These are phyloP conservation scores for Chaetomium globosum DNA, from an alignment of 2,329 filamentous ascomycete genomes.

Conservation along the genomic window DNA sequence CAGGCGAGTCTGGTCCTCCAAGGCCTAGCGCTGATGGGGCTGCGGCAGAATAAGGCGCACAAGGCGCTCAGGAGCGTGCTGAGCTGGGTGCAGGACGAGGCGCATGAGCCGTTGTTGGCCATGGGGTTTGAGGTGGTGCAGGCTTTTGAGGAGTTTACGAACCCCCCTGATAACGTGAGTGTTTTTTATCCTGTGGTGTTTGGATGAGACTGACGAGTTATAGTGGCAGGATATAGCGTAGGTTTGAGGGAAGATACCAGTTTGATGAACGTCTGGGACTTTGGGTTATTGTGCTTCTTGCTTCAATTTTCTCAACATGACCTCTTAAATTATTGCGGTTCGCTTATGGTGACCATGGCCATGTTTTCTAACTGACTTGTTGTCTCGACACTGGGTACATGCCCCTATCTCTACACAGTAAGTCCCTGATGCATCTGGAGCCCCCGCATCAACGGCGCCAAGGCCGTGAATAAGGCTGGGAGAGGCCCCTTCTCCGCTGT, in stretches of 20 bases:
- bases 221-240: constrained; percentile 33
- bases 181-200: neutral
- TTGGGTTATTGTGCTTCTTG: neutral
- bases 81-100: constrained; percentile 77
- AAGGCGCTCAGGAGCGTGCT: constrained; percentile 73
- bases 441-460: constrained; percentile 4
- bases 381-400: too few species aligned
- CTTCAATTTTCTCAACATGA: neutral
- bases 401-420: too few species aligned
- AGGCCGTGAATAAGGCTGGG: constrained; percentile 1
- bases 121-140: constrained; percentile 82
- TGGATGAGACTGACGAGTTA: constrained; percentile 17
- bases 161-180: constrained; percentile 59
- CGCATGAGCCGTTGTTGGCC: constrained; percentile 70
- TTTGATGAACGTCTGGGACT: neutral
- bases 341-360: neutral
- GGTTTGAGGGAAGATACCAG: neutral
- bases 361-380: too few species aligned
- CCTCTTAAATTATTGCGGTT: neutral
- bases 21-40: constrained; percentile 76
- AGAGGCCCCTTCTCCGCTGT: constrained; percentile 7
- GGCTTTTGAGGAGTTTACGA: constrained; percentile 78
- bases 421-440: too few species aligned
- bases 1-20: constrained; percentile 72
- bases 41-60: constrained; percentile 79